A percentile compares a stretch with the other conserved stretches of the same genome.
Evolutionary conservation across 768 basidiomycete genomes (phyloP).

Genomic region (Ramaria sp.): DNA sequence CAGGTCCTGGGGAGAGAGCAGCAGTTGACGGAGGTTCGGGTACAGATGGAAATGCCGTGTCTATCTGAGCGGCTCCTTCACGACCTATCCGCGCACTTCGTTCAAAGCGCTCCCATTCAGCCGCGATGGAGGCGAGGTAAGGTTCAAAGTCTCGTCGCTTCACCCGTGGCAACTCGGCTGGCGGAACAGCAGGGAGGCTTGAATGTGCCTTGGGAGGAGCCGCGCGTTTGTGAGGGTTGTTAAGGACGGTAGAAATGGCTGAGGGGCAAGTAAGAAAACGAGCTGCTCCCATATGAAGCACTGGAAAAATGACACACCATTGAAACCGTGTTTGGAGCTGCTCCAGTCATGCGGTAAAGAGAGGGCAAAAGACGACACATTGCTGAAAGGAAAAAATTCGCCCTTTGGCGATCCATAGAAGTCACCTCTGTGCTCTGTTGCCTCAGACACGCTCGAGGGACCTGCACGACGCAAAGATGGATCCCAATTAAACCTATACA

Average conservation of each 20-base stretch:
- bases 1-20: conserved; percentile 13
- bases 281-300: neutral
- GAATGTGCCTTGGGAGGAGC: conserved; percentile 87
- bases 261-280: conserved; percentile 5
- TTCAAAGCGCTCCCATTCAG: conserved; percentile 73
- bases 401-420: conserved; percentile 39
- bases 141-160: conserved; percentile 75
- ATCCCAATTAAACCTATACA: conserved; percentile 74
- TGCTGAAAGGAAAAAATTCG: conserved; percentile 33
- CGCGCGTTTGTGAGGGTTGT: conserved; percentile 76
- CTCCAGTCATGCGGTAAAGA: conserved; percentile 62
- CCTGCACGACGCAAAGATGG: conserved; percentile 43
- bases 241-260: conserved; percentile 93
- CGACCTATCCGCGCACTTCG: conserved; percentile 26
- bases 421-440: conserved; percentile 58
- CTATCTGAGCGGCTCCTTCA: conserved; percentile 20
- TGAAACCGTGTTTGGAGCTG: conserved; percentile 77
- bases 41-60: neutral
- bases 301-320: conserved; percentile 41
- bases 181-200: conserved; percentile 55
- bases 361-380: conserved; percentile 31
- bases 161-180: conserved; percentile 72
- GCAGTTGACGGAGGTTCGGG: neutral
- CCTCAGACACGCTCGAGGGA: conserved; percentile 64
- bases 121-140: conserved; percentile 59